A percentile compares a stretch with the other conserved stretches of the same genome.
Evolutionary conservation across 164 flowering plant species (phyloP).

Genomic region (Magnolia changhungtana): DNA sequence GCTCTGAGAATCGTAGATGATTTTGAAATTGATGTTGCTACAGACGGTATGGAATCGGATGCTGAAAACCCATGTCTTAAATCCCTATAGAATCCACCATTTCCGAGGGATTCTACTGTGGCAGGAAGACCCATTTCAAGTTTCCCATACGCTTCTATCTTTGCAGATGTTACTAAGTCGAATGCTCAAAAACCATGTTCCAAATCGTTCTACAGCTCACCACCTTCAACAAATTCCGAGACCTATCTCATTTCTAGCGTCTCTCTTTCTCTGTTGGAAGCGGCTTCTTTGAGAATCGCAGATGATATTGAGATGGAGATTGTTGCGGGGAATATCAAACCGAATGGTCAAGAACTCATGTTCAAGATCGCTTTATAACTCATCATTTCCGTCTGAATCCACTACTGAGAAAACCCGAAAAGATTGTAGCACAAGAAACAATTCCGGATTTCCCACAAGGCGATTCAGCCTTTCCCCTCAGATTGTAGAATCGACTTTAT

Average conservation of each 20-base stretch:
- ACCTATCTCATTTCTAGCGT: not conserved
- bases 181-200: not conserved
- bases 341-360: conserved; percentile 3
- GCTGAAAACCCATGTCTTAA: too few relatives aligned
- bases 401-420: not conserved
- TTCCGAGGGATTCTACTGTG: too few relatives aligned
- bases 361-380: not conserved
- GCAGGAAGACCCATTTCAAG: too few relatives aligned
- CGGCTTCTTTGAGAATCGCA: not conserved
- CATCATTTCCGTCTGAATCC: not conserved
- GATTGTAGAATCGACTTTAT: conserved; percentile 34
- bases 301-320: conserved; percentile 13
- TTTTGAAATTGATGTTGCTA: too few relatives aligned
- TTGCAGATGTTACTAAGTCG: not conserved
- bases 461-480: conserved; percentile 25
- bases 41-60: too few relatives aligned
- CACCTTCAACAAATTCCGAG: not conserved
- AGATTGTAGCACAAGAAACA: not conserved
- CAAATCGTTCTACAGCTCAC: too few relatives aligned
- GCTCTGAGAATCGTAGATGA: too few relatives aligned
- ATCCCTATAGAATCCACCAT: too few relatives aligned
- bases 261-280: not conserved
- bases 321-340: not conserved
- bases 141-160: too few relatives aligned
- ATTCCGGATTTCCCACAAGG: not conserved